phyloP scores from a whole-genome alignment of 257 asterid species.

The Capsicum baccatum region DNA sequence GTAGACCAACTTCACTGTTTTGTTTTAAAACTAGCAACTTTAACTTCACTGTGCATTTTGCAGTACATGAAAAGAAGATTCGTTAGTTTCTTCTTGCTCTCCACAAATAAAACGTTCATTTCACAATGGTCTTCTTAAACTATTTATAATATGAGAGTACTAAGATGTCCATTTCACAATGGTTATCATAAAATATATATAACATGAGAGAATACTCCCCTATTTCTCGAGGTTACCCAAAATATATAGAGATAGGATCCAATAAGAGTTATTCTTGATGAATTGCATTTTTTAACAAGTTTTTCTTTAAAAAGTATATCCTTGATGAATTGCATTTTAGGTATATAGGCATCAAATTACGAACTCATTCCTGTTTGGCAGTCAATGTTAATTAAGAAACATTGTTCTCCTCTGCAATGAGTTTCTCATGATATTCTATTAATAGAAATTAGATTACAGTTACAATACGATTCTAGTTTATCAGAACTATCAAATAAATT shows the following conservation, averaged over 20 bases:
- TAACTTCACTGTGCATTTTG: not conserved
- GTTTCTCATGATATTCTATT: not conserved
- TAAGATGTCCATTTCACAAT: not conserved
- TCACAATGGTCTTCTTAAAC: not conserved
- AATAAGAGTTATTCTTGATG: not conserved
- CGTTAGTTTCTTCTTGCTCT: conserved; percentile 11
- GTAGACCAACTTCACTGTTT: too few relatives aligned
- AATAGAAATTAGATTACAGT: conserved; percentile 1
- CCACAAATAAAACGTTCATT: not conserved
- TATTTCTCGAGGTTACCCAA: too few relatives aligned
- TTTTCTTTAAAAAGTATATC: not conserved
- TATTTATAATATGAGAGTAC: not conserved
- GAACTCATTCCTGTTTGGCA: too few relatives aligned
- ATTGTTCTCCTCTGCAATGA: conserved; percentile 21
- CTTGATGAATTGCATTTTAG: conserved; percentile 10
- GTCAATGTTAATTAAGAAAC: not conserved
- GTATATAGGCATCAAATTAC: not conserved
- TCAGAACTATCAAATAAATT: conserved; percentile 10
- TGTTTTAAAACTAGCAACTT: too few relatives aligned
- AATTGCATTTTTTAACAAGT: not conserved
- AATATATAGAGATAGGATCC: not conserved
- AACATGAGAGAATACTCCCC: conserved; percentile 9
- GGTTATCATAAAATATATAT: not conserved
- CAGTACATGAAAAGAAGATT: not conserved
- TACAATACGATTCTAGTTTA: not conserved